phyloP scores from a whole-genome alignment of 768 basidiomycete species.

The Symmetrospora coprosmae region DNA sequence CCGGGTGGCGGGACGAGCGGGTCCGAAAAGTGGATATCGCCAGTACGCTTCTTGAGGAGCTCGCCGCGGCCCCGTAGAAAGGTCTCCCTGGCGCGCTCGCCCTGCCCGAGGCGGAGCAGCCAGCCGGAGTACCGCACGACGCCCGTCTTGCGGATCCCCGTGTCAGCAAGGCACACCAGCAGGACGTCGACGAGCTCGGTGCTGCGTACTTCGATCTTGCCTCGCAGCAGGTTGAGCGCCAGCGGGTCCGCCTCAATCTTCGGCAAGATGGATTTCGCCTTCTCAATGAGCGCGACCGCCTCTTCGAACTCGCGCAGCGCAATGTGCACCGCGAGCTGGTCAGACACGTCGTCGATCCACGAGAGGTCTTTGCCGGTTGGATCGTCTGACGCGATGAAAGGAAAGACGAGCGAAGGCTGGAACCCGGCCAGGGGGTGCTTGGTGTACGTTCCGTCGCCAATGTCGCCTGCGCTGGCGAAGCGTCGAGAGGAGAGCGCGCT shows the following conservation, averaged over 20 bases:
- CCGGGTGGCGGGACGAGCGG: neutral
- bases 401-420: conserved; percentile 20
- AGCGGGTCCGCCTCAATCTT: conserved; percentile 27
- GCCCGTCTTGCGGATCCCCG: conserved; percentile 60
- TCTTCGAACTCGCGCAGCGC: conserved; percentile 76
- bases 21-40: conserved; percentile 70
- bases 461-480: no score
- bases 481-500: neutral
- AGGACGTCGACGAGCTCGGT: conserved; percentile 30
- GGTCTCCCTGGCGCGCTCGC: conserved; percentile 61
- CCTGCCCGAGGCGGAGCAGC: conserved; percentile 59
- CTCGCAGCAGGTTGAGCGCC: conserved; percentile 25
- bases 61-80: conserved; percentile 66
- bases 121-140: conserved; percentile 59
- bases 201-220: conserved; percentile 29
- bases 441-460: no score
- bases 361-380: conserved; percentile 65
- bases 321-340: conserved; percentile 79
- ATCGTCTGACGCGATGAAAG: conserved; percentile 45
- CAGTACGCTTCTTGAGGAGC: conserved; percentile 59
- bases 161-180: conserved; percentile 45
- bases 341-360: conserved; percentile 83
- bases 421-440: neutral
- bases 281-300: conserved; percentile 68
- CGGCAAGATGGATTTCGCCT: conserved; percentile 43